phyloP scores from a whole-genome alignment of 139 green algal genomes.

The Marvania coccoides region DNA sequence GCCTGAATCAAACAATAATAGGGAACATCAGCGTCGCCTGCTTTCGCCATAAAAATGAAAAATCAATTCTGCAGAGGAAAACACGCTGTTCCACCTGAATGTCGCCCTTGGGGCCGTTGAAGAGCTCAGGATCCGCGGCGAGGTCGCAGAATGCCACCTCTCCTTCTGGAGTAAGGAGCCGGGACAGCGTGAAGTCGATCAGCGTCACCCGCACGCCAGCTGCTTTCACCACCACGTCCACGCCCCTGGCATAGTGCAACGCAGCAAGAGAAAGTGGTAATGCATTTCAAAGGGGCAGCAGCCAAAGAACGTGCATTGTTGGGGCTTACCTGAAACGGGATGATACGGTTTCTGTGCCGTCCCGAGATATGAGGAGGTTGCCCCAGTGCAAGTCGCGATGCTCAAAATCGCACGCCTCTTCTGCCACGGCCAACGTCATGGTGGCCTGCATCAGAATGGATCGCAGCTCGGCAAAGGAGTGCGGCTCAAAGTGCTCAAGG shows the following conservation, averaged over 20 bases:
- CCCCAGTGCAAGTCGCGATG: conserved; percentile 97
- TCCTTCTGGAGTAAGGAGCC: conserved; percentile 34
- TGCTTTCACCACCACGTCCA: conserved; percentile 19
- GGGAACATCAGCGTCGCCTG: neutral
- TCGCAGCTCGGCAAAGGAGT: conserved; percentile 54
- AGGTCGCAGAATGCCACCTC: conserved; percentile 71
- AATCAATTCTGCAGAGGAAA: neutral
- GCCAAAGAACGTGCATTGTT: neutral
- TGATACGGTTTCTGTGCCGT: neutral
- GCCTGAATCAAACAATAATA: conserved; percentile 25
- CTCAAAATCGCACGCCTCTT: conserved; percentile 88
- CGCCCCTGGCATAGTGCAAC: conserved; percentile 20
- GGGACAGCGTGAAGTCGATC: conserved; percentile 89
- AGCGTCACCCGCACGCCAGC: conserved; percentile 44
- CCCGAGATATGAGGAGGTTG: conserved; percentile 58
- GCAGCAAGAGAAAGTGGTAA: too few species aligned
- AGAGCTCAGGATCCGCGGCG: conserved; percentile 73
- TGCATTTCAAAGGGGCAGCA: too few species aligned
- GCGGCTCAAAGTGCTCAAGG: conserved; percentile 76
- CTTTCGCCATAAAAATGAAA: neutral
- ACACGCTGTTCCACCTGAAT: conserved; percentile 47
- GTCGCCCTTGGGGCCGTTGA: conserved; percentile 73
- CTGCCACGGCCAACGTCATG: conserved; percentile 75
- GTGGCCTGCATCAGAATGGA: conserved; percentile 78
- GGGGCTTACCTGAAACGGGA: conserved; percentile 16